Evolutionary conservation across 2,329 filamentous ascomycete genomes (phyloP).

Genomic region (Arthrobotrys entomopaga): DNA sequence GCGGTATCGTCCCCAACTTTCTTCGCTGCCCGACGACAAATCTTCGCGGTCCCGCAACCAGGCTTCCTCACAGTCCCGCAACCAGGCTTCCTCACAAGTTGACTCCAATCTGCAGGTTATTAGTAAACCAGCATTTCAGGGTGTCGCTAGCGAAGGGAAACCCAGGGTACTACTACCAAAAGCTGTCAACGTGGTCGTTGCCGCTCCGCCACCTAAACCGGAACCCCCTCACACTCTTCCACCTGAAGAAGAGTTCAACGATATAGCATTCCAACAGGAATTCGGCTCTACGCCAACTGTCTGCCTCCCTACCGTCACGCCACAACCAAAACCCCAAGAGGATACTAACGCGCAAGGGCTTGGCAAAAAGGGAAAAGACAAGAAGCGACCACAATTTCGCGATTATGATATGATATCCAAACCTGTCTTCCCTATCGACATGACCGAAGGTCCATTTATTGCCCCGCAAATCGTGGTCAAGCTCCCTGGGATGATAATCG

Average conservation of each 20-base stretch:
- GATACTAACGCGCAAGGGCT: not conserved
- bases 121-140: slow-evolving; percentile 54
- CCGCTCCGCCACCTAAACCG: not conserved
- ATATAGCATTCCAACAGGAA: slow-evolving; percentile 57
- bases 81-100: not conserved
- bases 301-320: slow-evolving; percentile 52
- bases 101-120: slow-evolving; percentile 48
- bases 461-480: slow-evolving; percentile 30
- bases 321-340: not conserved
- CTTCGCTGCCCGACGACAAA: no score
- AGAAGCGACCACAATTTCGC: slow-evolving; percentile 9
- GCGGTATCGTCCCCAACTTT: no score
- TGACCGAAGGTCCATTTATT: not conserved
- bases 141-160: slow-evolving; percentile 32
- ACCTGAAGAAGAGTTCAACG: slow-evolving; percentile 58
- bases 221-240: slow-evolving; percentile 55
- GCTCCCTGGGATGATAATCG: slow-evolving; percentile 19
- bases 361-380: slow-evolving; percentile 18
- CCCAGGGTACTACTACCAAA: slow-evolving; percentile 53
- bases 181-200: slow-evolving; percentile 8
- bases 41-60: no score
- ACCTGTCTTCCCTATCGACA: not conserved
- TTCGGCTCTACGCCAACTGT: slow-evolving; percentile 58
- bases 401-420: slow-evolving; percentile 31
- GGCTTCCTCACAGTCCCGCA: slow-evolving; percentile 1